Base-by-base conservation (phyloP, 768 basidiomycete genomes). In the Cubamyces lactineus region DNA sequence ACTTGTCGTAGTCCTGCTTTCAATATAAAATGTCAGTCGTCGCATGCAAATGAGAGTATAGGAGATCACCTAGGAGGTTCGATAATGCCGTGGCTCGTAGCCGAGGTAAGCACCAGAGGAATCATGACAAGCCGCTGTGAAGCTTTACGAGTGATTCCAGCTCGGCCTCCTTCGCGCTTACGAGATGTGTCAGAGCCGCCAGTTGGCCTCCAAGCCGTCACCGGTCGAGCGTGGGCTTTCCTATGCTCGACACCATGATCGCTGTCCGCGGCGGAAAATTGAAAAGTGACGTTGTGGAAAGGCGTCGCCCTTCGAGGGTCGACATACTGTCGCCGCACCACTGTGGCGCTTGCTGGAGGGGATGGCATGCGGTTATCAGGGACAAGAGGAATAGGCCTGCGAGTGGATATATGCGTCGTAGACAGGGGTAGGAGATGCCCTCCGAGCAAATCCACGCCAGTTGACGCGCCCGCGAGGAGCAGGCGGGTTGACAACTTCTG, bases 401-500 rank as follows among this genome's bases (percentile, higher is more conserved):
- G 70, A 50, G 62, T 63, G 66, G 50, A 28, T 59, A 54, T 55
- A 61, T 69, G 66, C 56, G 67, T 58, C 7, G 26, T 19, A 3
- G 38, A 19, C 9, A 5, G 28, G 12, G 59, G 59, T 26, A 72
- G 19, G 13, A 58, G 54, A 17, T 64, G 51, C 61, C 50, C 63
- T 16, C 71, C 67, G 17, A 73, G 70, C 12, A 76, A 70, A 28
- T 77, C 69, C 11, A 74, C 76, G 53, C 73, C 67, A 1, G 77
- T 74, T 38, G 74, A 60, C 9, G 76, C 62, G 43, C 76, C 75
- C 46, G 78, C 78, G 50, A 72, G 71, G 26, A 77, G 69, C 54
- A 79, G 66, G 28, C 78, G 73, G 41, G 70, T 61, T n/a, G 73
- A 68, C 23, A 77, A 68, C 6, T 73, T 46, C 51, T 66, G 72